Conservation (phyloP, 169 alveolate genomes). For the Amoebophrya sp. region DNA sequence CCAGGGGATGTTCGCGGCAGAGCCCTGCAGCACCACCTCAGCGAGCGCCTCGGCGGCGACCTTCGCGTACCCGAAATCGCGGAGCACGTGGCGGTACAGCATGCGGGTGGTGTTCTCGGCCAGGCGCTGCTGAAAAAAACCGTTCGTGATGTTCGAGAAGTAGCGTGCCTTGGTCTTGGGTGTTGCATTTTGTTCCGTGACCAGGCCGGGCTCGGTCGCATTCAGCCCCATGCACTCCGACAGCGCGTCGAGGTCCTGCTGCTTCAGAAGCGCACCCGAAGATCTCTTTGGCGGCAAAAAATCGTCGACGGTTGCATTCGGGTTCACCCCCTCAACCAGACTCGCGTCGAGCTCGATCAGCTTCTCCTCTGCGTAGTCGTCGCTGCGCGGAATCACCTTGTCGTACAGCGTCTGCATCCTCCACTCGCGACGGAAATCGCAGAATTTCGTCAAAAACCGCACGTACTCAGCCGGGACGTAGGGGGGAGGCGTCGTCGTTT, state of each 20-base stretch:
- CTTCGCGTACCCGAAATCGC: neutral
- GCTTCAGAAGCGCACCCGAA: neutral
- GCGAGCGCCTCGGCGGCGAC: neutral
- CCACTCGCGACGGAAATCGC: too few relatives aligned
- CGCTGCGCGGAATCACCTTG: too few relatives aligned
- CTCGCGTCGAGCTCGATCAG: too few relatives aligned
- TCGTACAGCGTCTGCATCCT: too few relatives aligned
- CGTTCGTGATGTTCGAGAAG: neutral
- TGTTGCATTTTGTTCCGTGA: neutral
- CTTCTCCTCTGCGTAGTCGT: too few relatives aligned
- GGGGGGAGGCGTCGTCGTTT: neutral
- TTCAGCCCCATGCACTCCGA: too few relatives aligned
- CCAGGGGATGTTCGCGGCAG: neutral
- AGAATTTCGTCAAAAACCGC: neutral
- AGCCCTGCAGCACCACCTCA: neutral
- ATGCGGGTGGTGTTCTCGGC: neutral
- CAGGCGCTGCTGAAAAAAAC: neutral
- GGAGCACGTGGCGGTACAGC: neutral
- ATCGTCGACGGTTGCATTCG: neutral
- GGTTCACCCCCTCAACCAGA: neutral
- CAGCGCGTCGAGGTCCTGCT: neutral
- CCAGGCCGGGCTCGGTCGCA: neutral
- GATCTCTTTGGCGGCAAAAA: neutral
- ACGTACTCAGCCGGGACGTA: neutral
- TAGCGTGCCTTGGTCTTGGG: too few relatives aligned